phyloP scores from a whole-genome alignment of 2,329 filamentous ascomycete genomes.

The Stemphylium vesicarium region DNA sequence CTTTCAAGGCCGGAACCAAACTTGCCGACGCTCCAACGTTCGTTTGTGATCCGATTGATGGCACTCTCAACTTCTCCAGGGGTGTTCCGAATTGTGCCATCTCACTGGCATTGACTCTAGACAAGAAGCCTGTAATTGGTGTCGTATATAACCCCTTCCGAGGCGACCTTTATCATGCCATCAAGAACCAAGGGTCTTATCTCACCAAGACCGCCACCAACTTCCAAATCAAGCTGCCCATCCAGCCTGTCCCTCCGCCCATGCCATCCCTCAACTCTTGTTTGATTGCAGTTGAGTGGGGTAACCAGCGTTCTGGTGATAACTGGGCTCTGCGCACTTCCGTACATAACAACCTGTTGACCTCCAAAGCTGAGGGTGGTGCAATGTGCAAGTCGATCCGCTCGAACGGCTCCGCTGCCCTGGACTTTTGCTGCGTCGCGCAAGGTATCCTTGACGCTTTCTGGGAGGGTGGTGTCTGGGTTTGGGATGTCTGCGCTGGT shows the following conservation, averaged over 20 bases:
- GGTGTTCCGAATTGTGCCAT: constrained; percentile 47
- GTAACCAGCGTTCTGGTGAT: constrained; percentile 43
- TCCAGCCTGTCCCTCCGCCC: constrained; percentile 33
- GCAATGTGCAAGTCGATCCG: constrained; percentile 45
- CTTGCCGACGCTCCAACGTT: constrained; percentile 43
- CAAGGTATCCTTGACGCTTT: constrained; percentile 44
- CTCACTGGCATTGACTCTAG: constrained; percentile 40
- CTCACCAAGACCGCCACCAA: constrained; percentile 30
- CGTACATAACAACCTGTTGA: constrained; percentile 39
- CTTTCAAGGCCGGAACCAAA: constrained; percentile 39
- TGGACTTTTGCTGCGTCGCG: constrained; percentile 50
- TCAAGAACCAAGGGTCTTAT: constrained; percentile 42
- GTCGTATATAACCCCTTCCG: constrained; percentile 47
- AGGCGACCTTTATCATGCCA: constrained; percentile 43
- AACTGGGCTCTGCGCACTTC: constrained; percentile 47
- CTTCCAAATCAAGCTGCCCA: constrained; percentile 35
- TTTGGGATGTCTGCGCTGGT: constrained; percentile 48
- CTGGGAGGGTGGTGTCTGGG: constrained; percentile 48
- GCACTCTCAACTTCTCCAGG: constrained; percentile 49
- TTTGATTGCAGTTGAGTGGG: constrained; percentile 48
- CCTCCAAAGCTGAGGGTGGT: constrained; percentile 34
- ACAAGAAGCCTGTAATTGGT: constrained; percentile 44
- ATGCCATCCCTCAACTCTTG: constrained; percentile 41
- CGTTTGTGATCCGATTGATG: constrained; percentile 49
- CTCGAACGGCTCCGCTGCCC: constrained; percentile 44